Evolutionary conservation across 73 alveolate species (phyloP).

Genomic region (Paramecium pentaurelia): DNA sequence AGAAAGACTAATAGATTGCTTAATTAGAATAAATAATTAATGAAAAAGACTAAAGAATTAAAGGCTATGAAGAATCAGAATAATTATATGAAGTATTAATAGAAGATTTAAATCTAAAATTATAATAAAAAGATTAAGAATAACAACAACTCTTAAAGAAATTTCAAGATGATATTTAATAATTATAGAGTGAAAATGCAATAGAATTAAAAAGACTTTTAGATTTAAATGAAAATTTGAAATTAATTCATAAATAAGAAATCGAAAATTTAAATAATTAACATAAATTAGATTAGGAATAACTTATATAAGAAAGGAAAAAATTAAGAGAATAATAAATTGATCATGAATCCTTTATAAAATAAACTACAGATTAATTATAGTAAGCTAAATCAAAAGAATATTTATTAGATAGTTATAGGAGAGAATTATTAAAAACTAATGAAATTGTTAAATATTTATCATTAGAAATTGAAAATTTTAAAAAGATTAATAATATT

Average conservation of each 20-base stretch:
- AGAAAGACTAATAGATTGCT: not conserved
- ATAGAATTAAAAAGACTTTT: not conserved
- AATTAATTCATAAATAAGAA: not conserved
- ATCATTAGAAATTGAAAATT: conserved; percentile 21
- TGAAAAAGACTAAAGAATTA: not conserved
- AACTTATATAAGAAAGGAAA: not conserved
- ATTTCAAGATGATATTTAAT: not conserved
- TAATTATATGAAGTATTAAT: not conserved
- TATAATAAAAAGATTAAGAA: not conserved
- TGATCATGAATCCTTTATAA: not conserved
- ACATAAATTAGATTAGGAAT: conserved; percentile 4
- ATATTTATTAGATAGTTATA: conserved; percentile 33
- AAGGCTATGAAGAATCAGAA: not conserved
- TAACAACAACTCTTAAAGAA: not conserved
- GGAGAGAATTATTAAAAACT: conserved; percentile 22
- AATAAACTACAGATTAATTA: not conserved
- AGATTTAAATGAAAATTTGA: not conserved
- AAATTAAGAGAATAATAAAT: not conserved
- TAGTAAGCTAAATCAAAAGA: conserved; percentile 23
- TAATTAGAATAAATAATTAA: not conserved
- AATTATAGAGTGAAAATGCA: not conserved
- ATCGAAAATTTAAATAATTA: not conserved
- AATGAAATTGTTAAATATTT: conserved; percentile 31
- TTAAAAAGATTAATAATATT: not conserved
- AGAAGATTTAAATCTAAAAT: not conserved